phyloP scores from a whole-genome alignment of 208 protist genomes.

The Trypanosoma mega region DNA sequence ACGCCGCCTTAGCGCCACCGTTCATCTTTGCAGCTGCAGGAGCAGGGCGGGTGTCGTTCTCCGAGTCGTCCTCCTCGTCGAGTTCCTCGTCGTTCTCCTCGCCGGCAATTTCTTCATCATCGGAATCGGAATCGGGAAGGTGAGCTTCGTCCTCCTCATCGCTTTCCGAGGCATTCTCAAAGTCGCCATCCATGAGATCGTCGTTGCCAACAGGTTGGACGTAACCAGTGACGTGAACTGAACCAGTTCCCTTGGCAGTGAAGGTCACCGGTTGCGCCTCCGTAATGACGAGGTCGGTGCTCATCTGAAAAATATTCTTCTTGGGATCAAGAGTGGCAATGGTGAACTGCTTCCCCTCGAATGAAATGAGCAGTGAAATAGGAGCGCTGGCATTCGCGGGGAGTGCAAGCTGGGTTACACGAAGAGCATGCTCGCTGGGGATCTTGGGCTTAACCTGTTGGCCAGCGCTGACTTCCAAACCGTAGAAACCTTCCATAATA shows the following conservation, averaged over 20 bases:
- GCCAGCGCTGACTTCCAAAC: slow-evolving; percentile 63
- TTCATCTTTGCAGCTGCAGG: too few species aligned
- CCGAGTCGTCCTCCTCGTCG: slow-evolving; percentile 19
- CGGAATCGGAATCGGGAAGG: slow-evolving; percentile 26
- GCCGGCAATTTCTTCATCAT: slow-evolving; percentile 13
- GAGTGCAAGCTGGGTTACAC: slow-evolving; percentile 85
- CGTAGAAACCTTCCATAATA: slow-evolving; percentile 81
- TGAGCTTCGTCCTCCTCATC: slow-evolving; percentile 55
- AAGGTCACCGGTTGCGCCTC: slow-evolving; percentile 74
- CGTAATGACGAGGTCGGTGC: slow-evolving; percentile 86
- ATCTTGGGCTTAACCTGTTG: slow-evolving; percentile 85
- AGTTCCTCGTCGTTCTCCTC: slow-evolving; percentile 19
- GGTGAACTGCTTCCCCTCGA: slow-evolving; percentile 88
- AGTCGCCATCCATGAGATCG: slow-evolving; percentile 45
- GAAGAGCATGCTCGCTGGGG: slow-evolving; percentile 76
- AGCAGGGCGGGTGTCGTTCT: too few species aligned
- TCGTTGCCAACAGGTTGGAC: slow-evolving; percentile 80
- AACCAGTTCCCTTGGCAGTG: slow-evolving; percentile 64
- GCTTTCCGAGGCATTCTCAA: slow-evolving; percentile 41
- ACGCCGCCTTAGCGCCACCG: slow-evolving; percentile 12
- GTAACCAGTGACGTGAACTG: slow-evolving; percentile 84
- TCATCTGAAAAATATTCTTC: slow-evolving; percentile 78
- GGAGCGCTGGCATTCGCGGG: slow-evolving; percentile 72
- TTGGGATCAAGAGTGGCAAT: slow-evolving; percentile 87
- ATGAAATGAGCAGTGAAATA: slow-evolving; percentile 73